These are phyloP conservation scores for Botrytis paeoniae DNA, from an alignment of 2,329 filamentous ascomycete genomes.

Conservation along the genomic window DNA sequence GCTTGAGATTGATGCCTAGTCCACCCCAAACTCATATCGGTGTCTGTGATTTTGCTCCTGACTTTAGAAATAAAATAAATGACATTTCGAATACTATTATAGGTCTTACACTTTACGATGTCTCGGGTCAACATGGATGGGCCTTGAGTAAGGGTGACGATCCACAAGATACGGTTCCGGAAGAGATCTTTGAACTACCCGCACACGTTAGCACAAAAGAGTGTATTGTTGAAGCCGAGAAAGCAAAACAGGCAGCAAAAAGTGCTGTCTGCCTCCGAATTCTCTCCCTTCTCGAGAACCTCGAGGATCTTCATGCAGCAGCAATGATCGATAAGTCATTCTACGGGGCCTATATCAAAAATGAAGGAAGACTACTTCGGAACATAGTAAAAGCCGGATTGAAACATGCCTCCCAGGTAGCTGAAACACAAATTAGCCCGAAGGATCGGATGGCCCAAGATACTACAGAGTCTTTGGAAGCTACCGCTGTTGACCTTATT, in stretches of 20 bases:
- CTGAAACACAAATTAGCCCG: conserved; percentile 13
- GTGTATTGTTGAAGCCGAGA: conserved; percentile 23
- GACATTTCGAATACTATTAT: conserved; percentile 52
- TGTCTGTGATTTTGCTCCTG: conserved; percentile 50
- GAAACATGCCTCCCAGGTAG: conserved; percentile 21
- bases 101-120: conserved; percentile 49
- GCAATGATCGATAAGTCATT: conserved; percentile 45
- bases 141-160: conserved; percentile 43
- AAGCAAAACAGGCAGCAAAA: conserved; percentile 16
- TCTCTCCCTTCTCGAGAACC: conserved; percentile 41
- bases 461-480: background rate
- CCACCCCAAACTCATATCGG: conserved; percentile 44
- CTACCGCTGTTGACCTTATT: conserved; percentile 7
- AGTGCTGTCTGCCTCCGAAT: conserved; percentile 42
- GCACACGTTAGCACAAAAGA: conserved; percentile 15
- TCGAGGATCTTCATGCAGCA: conserved; percentile 44
- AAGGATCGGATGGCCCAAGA: background rate
- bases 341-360: conserved; percentile 46
- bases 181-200: conserved; percentile 20
- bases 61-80: conserved; percentile 47
- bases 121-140: conserved; percentile 50
- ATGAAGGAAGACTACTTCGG: conserved; percentile 42
- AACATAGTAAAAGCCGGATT: conserved; percentile 33
- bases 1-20: conserved; percentile 45
- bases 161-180: conserved; percentile 4